Conservation (phyloP, 805 yeast genomes). For the Tetrapisispora phaffii region DNA sequence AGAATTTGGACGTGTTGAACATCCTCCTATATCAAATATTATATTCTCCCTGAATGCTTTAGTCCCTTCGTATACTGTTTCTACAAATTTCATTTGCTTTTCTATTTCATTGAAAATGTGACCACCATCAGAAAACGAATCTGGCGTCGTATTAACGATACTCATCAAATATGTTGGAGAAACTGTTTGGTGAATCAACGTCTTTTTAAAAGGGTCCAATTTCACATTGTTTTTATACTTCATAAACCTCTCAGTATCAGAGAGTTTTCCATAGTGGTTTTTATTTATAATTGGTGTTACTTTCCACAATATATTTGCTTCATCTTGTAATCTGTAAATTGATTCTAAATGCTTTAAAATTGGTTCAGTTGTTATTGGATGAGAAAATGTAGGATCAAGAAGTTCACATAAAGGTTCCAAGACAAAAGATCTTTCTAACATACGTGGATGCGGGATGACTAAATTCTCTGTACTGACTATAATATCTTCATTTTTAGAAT, state of each 20-base stretch:
- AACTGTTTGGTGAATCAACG: conserved; percentile 22
- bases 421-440: conserved; percentile 87
- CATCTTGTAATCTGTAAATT: conserved; percentile 39
- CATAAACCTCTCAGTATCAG: conserved; percentile 12
- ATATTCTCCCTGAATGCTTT: conserved; percentile 34
- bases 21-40: conserved; percentile 88
- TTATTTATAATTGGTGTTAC: conserved; percentile 34
- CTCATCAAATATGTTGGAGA: conserved; percentile 67
- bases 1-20: conserved; percentile 85
- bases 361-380: conserved; percentile 84
- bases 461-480: conserved; percentile 49
- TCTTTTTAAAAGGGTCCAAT: conserved; percentile 38
- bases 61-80: conserved; percentile 43
- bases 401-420: conserved; percentile 81
- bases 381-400: conserved; percentile 51
- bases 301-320: conserved; percentile 40
- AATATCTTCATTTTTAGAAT: conserved; percentile 27
- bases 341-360: conserved; percentile 55
- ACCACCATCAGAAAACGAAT: conserved; percentile 92
- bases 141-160: conserved; percentile 82
- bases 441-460: conserved; percentile 74
- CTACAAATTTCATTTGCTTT: conserved; percentile 38
- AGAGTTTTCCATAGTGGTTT: conserved; percentile 11
- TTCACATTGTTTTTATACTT: conserved; percentile 24
- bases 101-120: conserved; percentile 35